Evolutionary conservation across 805 yeast species (phyloP), one percentile per base, ranked within the genome.

Genomic region (Saccharomyces kudriavzevii): DNA sequence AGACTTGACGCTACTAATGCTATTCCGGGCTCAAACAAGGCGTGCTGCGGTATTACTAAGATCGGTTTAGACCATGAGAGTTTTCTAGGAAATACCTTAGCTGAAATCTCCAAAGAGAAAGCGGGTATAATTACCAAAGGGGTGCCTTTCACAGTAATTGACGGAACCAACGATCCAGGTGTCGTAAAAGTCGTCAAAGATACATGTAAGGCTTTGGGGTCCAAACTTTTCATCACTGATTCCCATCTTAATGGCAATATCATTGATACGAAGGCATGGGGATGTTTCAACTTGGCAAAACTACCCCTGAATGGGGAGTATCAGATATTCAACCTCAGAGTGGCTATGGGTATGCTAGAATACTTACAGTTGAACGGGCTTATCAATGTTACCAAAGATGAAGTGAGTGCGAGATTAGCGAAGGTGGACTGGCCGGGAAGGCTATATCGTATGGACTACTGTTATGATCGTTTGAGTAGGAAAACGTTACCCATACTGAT

Each of bases 1-100:
- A 69, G 87, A 45, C 66, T 82, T 11, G 99, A 92, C 69, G 89
- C 97, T 1, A 92, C 99, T 0, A 92, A 92, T 71, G 87, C 87
- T 0, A 66, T 85, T 1, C 70, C 70, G 8, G 70, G 70, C 1
- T 55, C 57, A 10, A 77, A 81, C 14, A 82, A 82, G 29, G 51
- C 85, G 40, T 80, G 77, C 5, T 80, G 90, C 8, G 96, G 85
- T 1, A 85, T 94, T 46, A 83, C 97, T 4, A 88, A 89, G 64
- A 84, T 92, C 24, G 94, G 92, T 1, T 63, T 89, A 53, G 99
- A 92, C 64, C 99, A 92, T 67, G 89, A 89, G 61, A 71, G 74
- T 9, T 75, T 91, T 45, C 69, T 92, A 43, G 99, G 99, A 0
- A 63, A 74, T 31, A 81, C 86, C 0, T 60, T 90, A 11, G 60